These are phyloP conservation scores for Durio zibethinus DNA, from an alignment of 345 rosid species.

Conservation along the genomic window DNA sequence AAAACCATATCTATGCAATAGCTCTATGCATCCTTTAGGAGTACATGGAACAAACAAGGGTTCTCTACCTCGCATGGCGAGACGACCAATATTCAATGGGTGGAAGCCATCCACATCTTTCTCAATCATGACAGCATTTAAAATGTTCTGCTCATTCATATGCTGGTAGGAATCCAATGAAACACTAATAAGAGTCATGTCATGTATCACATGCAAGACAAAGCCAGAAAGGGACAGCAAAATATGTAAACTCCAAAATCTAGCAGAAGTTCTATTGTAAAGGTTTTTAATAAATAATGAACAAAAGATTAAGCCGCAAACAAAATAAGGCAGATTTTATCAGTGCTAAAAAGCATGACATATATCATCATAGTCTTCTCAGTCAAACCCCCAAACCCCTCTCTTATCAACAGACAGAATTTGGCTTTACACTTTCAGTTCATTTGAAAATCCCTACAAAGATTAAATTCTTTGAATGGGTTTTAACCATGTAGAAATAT, in stretches of 20 bases:
- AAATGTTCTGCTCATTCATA: constrained; percentile 68
- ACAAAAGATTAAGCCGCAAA: neutral
- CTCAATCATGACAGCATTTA: constrained; percentile 71
- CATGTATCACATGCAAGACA: neutral
- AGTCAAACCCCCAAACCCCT: neutral
- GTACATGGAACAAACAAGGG: constrained; percentile 83
- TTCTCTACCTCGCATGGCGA: constrained; percentile 86
- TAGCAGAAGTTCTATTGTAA: neutral
- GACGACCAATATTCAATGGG: constrained; percentile 77
- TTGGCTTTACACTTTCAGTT: neutral
- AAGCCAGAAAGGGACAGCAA: neutral
- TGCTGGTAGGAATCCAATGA: constrained; percentile 42
- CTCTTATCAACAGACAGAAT: neutral
- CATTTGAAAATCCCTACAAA: neutral
- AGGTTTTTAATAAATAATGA: neutral
- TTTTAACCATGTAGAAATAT: neutral
- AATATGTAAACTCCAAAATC: neutral
- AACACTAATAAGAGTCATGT: neutral
- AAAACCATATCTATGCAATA: constrained; percentile 66
- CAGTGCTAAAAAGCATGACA: neutral
- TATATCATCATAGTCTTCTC: neutral
- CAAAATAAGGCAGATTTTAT: neutral
- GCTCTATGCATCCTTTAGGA: constrained; percentile 89
- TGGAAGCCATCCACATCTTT: constrained; percentile 94
- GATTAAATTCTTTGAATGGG: neutral